These are phyloP conservation scores for Phytophthora niederhauseri DNA, from an alignment of 352 stramenopile genomes.

Conservation along the genomic window DNA sequence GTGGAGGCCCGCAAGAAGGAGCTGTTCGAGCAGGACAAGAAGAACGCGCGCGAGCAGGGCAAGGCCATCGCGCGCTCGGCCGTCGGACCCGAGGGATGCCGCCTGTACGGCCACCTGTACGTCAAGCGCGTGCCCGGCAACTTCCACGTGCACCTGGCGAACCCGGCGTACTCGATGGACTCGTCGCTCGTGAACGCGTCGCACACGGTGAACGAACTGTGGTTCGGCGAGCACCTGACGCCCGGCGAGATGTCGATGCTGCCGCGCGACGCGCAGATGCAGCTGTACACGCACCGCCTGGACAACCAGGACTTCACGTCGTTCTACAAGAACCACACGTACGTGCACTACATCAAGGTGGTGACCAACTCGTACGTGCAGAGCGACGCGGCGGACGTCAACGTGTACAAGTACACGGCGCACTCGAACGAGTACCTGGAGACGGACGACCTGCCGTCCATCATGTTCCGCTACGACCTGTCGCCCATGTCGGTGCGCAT, in stretches of 20 bases:
- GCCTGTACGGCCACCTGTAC: slow-evolving; percentile 78
- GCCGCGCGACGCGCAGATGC: slow-evolving; percentile 87
- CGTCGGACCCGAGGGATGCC: slow-evolving; percentile 77
- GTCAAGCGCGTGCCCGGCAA: slow-evolving; percentile 96
- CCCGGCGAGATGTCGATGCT: slow-evolving; percentile 67
- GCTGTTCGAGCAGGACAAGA: slow-evolving; percentile 94
- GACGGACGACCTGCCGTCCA: slow-evolving; percentile 81
- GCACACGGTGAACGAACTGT: slow-evolving; percentile 97
- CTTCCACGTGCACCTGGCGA: slow-evolving; percentile 98
- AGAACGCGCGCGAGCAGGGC: slow-evolving; percentile 67
- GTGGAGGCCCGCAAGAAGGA: slow-evolving; percentile 92
- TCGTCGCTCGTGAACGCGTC: slow-evolving; percentile 92
- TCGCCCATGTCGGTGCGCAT: slow-evolving; percentile 95
- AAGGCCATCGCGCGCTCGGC: slow-evolving; percentile 58
- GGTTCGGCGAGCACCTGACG: slow-evolving; percentile 91
- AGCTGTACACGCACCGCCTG: slow-evolving; percentile 94
- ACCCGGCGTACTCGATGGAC: slow-evolving; percentile 93
- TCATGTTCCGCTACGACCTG: slow-evolving; percentile 94
- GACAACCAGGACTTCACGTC: slow-evolving; percentile 92
- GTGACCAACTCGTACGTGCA: slow-evolving; percentile 94
- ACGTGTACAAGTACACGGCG: slow-evolving; percentile 92
- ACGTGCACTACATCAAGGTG: slow-evolving; percentile 99
- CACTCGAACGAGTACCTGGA: slow-evolving; percentile 91
- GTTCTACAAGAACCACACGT: slow-evolving; percentile 95
- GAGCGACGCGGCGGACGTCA: slow-evolving; percentile 53